Evolutionary conservation across 1,284 basidiomycete genomes (phyloP), one percentile per base, ranked within the genome.

Genomic region (Crepidotus sp.): DNA sequence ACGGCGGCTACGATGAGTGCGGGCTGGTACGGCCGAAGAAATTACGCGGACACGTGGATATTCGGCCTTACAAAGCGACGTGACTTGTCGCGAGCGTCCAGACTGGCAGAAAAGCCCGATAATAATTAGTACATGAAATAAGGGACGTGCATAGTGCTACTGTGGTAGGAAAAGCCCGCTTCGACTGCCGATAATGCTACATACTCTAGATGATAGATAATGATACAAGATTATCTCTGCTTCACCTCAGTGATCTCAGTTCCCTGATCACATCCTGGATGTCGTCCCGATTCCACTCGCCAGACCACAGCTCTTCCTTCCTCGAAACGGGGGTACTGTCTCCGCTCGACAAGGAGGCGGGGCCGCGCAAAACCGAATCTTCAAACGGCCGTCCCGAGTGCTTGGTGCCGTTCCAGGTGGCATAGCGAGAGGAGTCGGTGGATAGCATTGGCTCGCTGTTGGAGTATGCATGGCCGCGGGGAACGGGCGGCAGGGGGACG

Each of bases 321-420:
- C 49, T 40, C 17, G 25, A 42, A 6, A 55, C 34, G 14, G 54
- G 55, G 2, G 53, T 57, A 17, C 45, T 53, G 31, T 60, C 59
- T 45, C 58, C 53, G 14, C 51, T 51, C 14, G 46, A 52, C 15
- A 11, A 4, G n/a, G 17, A 24, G 0, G 21, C 29, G 36, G 22
- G 5, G 8, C 21, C 33, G n/a, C n/a, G 30, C 19, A 6, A 17
- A 2, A 19, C 17, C 21, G n/a, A 57, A 61, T 70, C 85, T 77
- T 39, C 90, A 78, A 54, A 86, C 81, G 5, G 91, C 83, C 58
- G 96, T 71, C 38, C 94, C 74, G 22, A 93, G 68, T 25, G 42
- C 19, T 33, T 43, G 17, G 10, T 19, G 17, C 48, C 29, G 36
- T 8, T 47, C 49, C 49, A 40, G n/a, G 41, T 40, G 7, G 40